Percentiles rank a stretch among this genome's conserved stretches.
Evolutionary conservation across 2,329 filamentous ascomycete genomes (phyloP).

Genomic region (Zymoseptoria passerinii): DNA sequence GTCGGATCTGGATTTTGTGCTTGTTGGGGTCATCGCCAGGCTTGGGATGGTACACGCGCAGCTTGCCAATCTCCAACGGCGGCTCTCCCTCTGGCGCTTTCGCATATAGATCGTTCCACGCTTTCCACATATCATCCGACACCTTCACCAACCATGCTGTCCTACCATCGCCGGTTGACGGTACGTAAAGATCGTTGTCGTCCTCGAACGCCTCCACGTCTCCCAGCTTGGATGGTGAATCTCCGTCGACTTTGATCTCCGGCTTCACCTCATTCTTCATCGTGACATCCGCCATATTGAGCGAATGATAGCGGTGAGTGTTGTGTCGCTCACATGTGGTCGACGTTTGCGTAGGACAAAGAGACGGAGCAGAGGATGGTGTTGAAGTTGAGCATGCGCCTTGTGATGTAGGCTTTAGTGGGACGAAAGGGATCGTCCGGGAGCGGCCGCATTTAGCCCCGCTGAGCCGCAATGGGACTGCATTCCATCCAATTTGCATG

Average conservation of each 20-base stretch:
- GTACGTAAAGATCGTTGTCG: constrained; percentile 26
- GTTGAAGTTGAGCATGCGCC: background rate
- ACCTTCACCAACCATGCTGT: constrained; percentile 63
- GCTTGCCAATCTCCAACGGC: constrained; percentile 68
- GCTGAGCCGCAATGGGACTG: background rate
- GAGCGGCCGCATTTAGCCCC: background rate
- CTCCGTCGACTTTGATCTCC: constrained; percentile 16
- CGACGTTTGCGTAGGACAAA: background rate
- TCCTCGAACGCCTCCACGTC: constrained; percentile 29
- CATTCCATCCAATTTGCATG: background rate
- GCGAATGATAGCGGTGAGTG: background rate
- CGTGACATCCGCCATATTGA: background rate
- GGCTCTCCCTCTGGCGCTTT: constrained; percentile 46
- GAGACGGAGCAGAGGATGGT: background rate
- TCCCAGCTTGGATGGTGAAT: constrained; percentile 16
- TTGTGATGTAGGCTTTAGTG: background rate
- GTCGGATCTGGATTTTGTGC: constrained; percentile 53
- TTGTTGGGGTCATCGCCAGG: constrained; percentile 13
- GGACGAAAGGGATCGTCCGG: background rate
- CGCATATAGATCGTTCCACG: constrained; percentile 67
- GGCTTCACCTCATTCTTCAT: constrained; percentile 13
- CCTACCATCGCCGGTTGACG: constrained; percentile 4
- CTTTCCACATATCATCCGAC: constrained; percentile 71
- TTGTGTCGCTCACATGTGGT: background rate
- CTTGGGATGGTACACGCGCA: constrained; percentile 41